Evolutionary conservation across 2,329 filamentous ascomycete genomes (phyloP), one percentile per base, ranked within the genome.

Genomic region (Thelonectria olida): DNA sequence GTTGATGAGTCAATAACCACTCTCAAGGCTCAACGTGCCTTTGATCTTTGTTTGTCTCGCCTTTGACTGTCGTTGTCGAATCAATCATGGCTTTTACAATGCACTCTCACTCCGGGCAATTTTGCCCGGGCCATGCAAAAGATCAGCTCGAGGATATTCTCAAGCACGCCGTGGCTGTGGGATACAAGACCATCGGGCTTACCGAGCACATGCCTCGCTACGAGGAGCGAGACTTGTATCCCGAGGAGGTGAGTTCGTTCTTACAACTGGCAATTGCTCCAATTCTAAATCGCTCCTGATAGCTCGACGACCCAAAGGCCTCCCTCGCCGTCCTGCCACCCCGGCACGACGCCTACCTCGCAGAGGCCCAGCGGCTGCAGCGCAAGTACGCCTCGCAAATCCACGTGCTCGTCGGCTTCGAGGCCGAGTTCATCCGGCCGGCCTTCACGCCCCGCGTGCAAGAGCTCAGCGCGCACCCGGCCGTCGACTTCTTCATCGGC

Each of bases 61-160:
- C 31, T 34, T 15, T 10, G 12, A 34, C 31, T 4, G 12, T 34
- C 31, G 10, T 15, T 34, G 4, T 34, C 12, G 12, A 34, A 19
- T 15, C n/a, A 31, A 23, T 38, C 53, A 98, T 98, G 96, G 94
- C 95, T 2, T 97, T 97, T 81, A 96, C 96, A 5, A 96, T 98
- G 83, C 96, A 99, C 79, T 97, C 93, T 74, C 96, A 99, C 80
- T 98, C 96, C 36, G 96, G 96, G 65, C 92, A 99, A 76, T 99
- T 99, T 82, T 99, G 96, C 81, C 90, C 90, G 9, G 88, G 90
- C 69, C 96, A 99, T 81, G 96, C 96, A 51, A 88, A 90, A 74
- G 88, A 97, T 75, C 85, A 88, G 19, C 86, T 99, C 9, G 95
- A 98, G 76, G 89, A 93, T 67, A 87, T 98, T 49, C 82, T 98